Conservation (phyloP, 2,329 filamentous ascomycete genomes). For the Amauroascus niger region DNA sequence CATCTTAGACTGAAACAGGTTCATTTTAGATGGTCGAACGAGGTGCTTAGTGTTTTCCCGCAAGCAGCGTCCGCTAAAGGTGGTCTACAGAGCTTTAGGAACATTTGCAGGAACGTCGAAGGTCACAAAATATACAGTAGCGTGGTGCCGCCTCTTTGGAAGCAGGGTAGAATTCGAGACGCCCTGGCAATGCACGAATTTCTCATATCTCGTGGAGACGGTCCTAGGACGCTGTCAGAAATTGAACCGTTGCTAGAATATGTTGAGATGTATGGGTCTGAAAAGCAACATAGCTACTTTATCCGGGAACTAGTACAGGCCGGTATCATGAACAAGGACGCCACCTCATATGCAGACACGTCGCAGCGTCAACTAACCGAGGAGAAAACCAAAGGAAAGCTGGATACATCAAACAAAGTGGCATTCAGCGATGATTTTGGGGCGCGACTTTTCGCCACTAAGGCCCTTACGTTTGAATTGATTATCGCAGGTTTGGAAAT, state of each 20-base stretch:
- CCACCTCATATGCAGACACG: not conserved
- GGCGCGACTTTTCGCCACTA: slow-evolving; percentile 72
- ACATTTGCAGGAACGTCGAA: slow-evolving; percentile 33
- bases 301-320: slow-evolving; percentile 9
- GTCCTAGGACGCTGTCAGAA: slow-evolving; percentile 32
- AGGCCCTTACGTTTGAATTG: slow-evolving; percentile 61
- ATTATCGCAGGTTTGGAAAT: slow-evolving; percentile 60
- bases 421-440: slow-evolving; percentile 58
- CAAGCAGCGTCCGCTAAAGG: slow-evolving; percentile 19
- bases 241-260: slow-evolving; percentile 36
- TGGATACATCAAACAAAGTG: slow-evolving; percentile 17
- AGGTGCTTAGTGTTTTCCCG: slow-evolving; percentile 26
- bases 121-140: slow-evolving; percentile 37
- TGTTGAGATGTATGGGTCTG: slow-evolving; percentile 27
- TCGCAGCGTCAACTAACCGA: not conserved
- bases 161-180: slow-evolving; percentile 28
- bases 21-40: slow-evolving; percentile 25
- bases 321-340: slow-evolving; percentile 8
- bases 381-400: not conserved
- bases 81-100: slow-evolving; percentile 31
- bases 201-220: slow-evolving; percentile 34
- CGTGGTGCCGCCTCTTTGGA: slow-evolving; percentile 35
- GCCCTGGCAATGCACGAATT: slow-evolving; percentile 42
- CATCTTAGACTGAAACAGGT: slow-evolving; percentile 31
- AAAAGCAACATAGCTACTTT: slow-evolving; percentile 12